These are phyloP conservation scores for Geosmithia putterillii DNA, from an alignment of 2,329 filamentous ascomycete species.

Conservation along the genomic window DNA sequence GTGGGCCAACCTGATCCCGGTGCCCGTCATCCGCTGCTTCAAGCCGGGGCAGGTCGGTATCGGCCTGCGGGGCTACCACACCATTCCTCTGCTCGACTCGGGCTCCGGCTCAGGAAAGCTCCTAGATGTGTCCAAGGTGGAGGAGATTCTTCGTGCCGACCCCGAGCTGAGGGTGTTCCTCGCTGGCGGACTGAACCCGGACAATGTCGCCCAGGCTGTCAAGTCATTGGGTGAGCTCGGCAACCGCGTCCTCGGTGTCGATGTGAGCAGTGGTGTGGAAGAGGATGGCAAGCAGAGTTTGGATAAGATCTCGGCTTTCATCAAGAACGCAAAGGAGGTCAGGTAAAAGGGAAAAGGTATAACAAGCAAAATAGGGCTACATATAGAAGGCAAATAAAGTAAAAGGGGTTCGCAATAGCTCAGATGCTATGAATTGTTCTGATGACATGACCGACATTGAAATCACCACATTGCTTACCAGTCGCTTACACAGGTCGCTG, in stretches of 20 bases:
- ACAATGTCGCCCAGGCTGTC: conserved; percentile 62
- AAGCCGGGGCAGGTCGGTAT: conserved; percentile 63
- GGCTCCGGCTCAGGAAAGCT: conserved; percentile 73
- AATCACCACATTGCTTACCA: no score
- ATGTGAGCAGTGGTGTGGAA: conserved; percentile 92
- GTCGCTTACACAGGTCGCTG: no score
- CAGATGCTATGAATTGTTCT: no score
- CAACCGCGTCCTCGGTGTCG: conserved; percentile 64
- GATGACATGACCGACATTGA: no score
- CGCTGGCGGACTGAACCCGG: conserved; percentile 72
- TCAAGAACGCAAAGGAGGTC: conserved; percentile 58
- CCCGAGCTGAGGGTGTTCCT: conserved; percentile 62
- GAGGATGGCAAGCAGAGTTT: conserved; percentile 68
- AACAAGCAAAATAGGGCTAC: neutral
- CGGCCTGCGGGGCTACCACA: conserved; percentile 66
- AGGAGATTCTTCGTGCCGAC: conserved; percentile 52
- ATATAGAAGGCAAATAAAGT: no score
- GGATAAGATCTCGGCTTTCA: conserved; percentile 69
- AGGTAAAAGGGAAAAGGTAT: conserved; percentile 18
- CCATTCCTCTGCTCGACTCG: conserved; percentile 74
- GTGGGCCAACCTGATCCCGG: conserved; percentile 80
- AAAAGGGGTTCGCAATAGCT: neutral
- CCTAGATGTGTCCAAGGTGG: conserved; percentile 61
- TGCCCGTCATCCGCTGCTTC: conserved; percentile 83
- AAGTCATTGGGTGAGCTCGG: conserved; percentile 46